Evolutionary conservation across 441 rosid genomes (phyloP).

Genomic region (Euphorbia celastroides): DNA sequence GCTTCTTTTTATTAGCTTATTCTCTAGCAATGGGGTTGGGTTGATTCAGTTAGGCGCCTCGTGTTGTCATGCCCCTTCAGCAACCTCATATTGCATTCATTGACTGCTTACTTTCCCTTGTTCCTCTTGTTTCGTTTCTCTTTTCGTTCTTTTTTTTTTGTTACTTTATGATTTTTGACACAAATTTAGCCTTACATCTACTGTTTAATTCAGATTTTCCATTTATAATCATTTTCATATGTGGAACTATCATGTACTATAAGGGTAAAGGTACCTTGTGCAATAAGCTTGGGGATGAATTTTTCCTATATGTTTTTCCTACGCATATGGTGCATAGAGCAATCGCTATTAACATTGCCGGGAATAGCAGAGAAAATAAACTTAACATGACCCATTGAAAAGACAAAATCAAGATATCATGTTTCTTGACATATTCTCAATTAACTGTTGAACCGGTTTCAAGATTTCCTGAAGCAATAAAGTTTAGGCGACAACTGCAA

Average conservation of each 20-base stretch:
- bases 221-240: conserved; percentile 15
- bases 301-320: not conserved
- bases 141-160: not conserved
- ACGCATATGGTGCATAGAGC: not conserved
- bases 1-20: conserved; percentile 24
- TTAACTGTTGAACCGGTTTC: too few relatives aligned
- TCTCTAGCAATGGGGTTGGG: conserved; percentile 14
- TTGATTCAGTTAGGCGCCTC: conserved; percentile 13
- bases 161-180: not conserved
- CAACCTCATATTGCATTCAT: conserved; percentile 16
- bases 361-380: not conserved
- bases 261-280: too few relatives aligned
- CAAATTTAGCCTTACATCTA: not conserved
- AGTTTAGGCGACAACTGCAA: too few relatives aligned
- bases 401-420: not conserved
- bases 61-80: conserved; percentile 20
- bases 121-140: not conserved
- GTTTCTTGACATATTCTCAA: not conserved
- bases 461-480: too few relatives aligned
- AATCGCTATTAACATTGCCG: not conserved
- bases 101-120: conserved; percentile 14
- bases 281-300: not conserved
- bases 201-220: conserved; percentile 8
- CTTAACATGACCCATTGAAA: not conserved
- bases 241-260: too few relatives aligned